Percentiles rank a stretch among this genome's conserved stretches.
Conservation (phyloP, 1,284 basidiomycete genomes). For the Wolfiporia cocos region DNA sequence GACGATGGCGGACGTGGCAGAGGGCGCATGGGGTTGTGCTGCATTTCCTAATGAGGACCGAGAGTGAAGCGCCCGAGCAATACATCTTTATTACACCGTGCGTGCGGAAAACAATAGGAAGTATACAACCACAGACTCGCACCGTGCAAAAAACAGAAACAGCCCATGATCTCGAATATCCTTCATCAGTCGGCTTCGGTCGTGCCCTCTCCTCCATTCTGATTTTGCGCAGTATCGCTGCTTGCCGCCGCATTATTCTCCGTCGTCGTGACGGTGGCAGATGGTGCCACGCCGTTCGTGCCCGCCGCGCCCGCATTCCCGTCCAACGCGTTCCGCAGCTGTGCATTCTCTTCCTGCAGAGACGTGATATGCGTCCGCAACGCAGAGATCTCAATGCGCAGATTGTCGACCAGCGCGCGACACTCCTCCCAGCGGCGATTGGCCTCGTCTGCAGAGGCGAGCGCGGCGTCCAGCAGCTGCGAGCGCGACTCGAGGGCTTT, state of each 20-base stretch:
- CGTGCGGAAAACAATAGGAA: too few species aligned
- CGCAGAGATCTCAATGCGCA: conserved; percentile 74
- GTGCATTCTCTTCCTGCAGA: conserved; percentile 23
- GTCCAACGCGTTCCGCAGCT: conserved; percentile 4
- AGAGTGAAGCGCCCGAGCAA: too few species aligned
- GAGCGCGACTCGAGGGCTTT: conserved; percentile 79
- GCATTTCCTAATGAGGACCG: too few species aligned
- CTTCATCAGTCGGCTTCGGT: conserved; percentile 1
- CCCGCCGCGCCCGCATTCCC: background rate
- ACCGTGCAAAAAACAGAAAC: too few species aligned
- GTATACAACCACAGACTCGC: too few species aligned
- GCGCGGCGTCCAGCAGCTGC: conserved; percentile 72
- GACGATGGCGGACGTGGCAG: background rate
- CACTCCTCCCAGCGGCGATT: conserved; percentile 84
- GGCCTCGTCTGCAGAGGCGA: conserved; percentile 78
- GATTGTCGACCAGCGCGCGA: conserved; percentile 72
- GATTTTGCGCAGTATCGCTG: conserved; percentile 9
- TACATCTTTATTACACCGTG: too few species aligned
- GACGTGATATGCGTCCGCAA: conserved; percentile 32
- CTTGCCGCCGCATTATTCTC: background rate
- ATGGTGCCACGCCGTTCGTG: conserved; percentile 1
- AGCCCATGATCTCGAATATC: too few species aligned
- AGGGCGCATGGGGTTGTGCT: too few species aligned
- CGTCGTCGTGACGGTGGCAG: conserved; percentile 1
- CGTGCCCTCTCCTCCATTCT: conserved; percentile 7